Evolutionary conservation across 805 yeast genomes (phyloP).

Genomic region (Kazachstania martiniae): DNA sequence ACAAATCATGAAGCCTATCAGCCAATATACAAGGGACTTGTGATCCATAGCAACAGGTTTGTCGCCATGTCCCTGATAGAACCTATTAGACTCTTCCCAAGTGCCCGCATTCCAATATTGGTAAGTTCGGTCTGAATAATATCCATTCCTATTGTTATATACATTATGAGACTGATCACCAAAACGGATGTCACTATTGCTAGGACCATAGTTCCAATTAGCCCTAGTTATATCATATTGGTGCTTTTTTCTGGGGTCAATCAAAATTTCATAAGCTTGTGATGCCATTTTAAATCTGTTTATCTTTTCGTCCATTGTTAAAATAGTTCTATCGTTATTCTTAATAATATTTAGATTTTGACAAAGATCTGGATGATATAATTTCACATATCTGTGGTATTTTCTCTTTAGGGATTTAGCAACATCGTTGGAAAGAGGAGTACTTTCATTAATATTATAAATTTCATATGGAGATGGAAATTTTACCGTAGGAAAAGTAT

Average conservation of each 20-base stretch:
- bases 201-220: conserved; percentile 36
- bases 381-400: conserved; percentile 45
- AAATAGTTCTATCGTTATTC: background rate
- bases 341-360: conserved; percentile 8
- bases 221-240: conserved; percentile 37
- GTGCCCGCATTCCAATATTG: conserved; percentile 52
- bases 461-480: conserved; percentile 68
- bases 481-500: too few species aligned
- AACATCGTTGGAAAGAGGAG: conserved; percentile 26
- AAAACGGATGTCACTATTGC: conserved; percentile 2
- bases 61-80: conserved; percentile 5
- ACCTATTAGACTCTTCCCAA: conserved; percentile 49
- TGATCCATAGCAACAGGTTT: background rate
- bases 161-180: conserved; percentile 1
- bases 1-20: conserved; percentile 30
- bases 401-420: conserved; percentile 34
- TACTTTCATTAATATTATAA: conserved; percentile 31
- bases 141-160: conserved; percentile 13
- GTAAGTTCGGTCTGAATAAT: conserved; percentile 23
- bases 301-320: conserved; percentile 23
- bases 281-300: conserved; percentile 42
- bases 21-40: conserved; percentile 13
- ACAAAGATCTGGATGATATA: conserved; percentile 61
- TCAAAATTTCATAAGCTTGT: conserved; percentile 49
- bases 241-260: conserved; percentile 33